Conservation (phyloP, 192 early-diverging fungal genomes). For the Neocallimastix lanati region DNA sequence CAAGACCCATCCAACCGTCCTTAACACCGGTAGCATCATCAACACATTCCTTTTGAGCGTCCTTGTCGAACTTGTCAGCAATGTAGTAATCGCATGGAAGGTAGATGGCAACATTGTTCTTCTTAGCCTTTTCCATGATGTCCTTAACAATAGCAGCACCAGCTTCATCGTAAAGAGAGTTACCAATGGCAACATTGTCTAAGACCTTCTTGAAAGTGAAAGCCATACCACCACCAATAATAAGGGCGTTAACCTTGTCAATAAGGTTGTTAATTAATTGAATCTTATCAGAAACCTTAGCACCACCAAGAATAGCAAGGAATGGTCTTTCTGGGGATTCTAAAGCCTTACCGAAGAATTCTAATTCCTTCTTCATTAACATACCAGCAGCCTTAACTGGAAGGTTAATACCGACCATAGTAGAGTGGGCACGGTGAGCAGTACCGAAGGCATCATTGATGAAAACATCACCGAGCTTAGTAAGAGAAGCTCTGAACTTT, state of each 20-base stretch:
- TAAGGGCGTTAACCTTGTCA: slow-evolving; percentile 68
- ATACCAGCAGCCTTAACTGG: slow-evolving; percentile 82
- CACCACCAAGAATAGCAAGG: slow-evolving; percentile 90
- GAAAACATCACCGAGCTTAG: slow-evolving; percentile 85
- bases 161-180: slow-evolving; percentile 72
- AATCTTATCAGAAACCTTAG: slow-evolving; percentile 98
- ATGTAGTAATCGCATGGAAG: slow-evolving; percentile 79
- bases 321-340: slow-evolving; percentile 85
- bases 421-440: slow-evolving; percentile 90
- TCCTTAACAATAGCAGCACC: slow-evolving; percentile 67
- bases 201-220: slow-evolving; percentile 95
- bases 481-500: slow-evolving; percentile 77
- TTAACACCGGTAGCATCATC: slow-evolving; percentile 79
- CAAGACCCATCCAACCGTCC: slow-evolving; percentile 81
- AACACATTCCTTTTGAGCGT: slow-evolving; percentile 61
- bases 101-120: slow-evolving; percentile 71
- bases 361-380: slow-evolving; percentile 97
- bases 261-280: slow-evolving; percentile 92
- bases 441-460: slow-evolving; percentile 99
- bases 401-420: slow-evolving; percentile 86
- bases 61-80: slow-evolving; percentile 68
- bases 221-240: slow-evolving; percentile 83
- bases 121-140: slow-evolving; percentile 77
- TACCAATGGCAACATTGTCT: slow-evolving; percentile 71
- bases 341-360: slow-evolving; percentile 93